Evolutionary conservation across 257 asterid species (phyloP).

Genomic region (Rehmannia glutinosa): DNA sequence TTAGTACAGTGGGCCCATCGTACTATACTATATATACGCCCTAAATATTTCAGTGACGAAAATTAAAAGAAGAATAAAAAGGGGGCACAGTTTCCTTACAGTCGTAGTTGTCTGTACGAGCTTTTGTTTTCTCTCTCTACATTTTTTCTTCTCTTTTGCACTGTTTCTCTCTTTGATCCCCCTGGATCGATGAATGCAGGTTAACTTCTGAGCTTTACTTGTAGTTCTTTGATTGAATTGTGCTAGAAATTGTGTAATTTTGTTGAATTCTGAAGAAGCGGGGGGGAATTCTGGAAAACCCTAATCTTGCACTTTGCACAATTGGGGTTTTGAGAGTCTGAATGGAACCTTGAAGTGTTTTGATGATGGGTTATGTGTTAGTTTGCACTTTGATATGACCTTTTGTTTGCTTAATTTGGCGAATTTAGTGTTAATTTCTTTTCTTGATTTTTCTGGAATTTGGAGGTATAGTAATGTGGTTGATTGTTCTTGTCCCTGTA

Average conservation of each 20-base stretch:
- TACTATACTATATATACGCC: too few species aligned
- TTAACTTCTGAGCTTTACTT: constrained; percentile 14
- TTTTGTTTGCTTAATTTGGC: constrained; percentile 15
- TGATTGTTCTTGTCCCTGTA: not conserved
- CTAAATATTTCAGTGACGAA: too few species aligned
- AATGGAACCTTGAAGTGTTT: constrained; percentile 18
- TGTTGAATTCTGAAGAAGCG: constrained; percentile 17
- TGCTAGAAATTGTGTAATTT: constrained; percentile 10
- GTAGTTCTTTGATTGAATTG: constrained; percentile 16
- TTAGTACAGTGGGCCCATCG: too few species aligned
- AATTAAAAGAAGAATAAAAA: too few species aligned
- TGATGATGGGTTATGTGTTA: constrained; percentile 5
- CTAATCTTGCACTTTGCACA: constrained; percentile 30
- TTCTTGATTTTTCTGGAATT: not conserved
- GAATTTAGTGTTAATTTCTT: constrained; percentile 2
- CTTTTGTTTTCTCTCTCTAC: constrained; percentile 22
- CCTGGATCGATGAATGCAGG: constrained; percentile 52
- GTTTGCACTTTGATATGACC: not conserved
- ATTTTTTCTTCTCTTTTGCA: not conserved
- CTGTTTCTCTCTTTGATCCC: constrained; percentile 39
- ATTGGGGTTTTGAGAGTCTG: constrained; percentile 35
- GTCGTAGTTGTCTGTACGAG: constrained; percentile 25
- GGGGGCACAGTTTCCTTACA: constrained; percentile 9
- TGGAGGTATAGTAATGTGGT: not conserved
- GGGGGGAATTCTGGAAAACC: constrained; percentile 38